Evolutionary conservation across 768 basidiomycete genomes (phyloP), one percentile per base, ranked within the genome.

Genomic region (Rossbeevera mucosa): DNA sequence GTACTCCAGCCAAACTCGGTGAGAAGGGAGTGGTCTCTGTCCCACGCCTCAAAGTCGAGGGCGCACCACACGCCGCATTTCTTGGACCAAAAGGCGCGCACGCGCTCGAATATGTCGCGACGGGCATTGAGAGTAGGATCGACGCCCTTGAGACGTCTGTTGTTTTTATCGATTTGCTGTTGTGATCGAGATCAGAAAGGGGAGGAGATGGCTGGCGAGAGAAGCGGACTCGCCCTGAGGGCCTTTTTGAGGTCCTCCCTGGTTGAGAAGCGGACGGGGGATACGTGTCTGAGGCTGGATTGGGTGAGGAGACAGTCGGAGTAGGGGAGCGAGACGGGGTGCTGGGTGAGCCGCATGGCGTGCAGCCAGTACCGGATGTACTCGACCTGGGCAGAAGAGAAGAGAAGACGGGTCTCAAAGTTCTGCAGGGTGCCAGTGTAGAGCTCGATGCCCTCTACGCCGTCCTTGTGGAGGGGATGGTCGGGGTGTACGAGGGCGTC

Each of bases 1-100:
- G 72, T 62, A 59, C 82, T 81, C 77, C 81, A 92, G n/a, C 92
- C 92, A 59, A 90, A 86, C 64, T 94, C 92, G 22, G 88, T 91
- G 56, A 92, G 73, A 20, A 84, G 55, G 1, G 71, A 78, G 60
- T 90, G 86, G 40, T 90, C 87, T 38, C 68, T 67, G 63, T 94
- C 91, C 89, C 89, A 93, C 16, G 78, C 80, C 68, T 93, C 91
- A 56, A 93, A 85, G 65, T 93, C 91, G 47, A 92, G 68, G 14
- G 89, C 81, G 62, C 80, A 80, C 86, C 88, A 92, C 4, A 80
- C 78, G 38, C 88, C 90, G 22, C 66, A 74, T 63, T 83, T 81
- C 53, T 76, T 76, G 0, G 71, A 68, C 83, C 85, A 91, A 48
- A 82, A 73, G 3, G 75, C 64, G 16, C 89, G 82, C 22, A 83